Evolutionary conservation across 2,329 filamentous ascomycete genomes (phyloP), one percentile per base, ranked within the genome.

Genomic region (Sporothrix sp.): DNA sequence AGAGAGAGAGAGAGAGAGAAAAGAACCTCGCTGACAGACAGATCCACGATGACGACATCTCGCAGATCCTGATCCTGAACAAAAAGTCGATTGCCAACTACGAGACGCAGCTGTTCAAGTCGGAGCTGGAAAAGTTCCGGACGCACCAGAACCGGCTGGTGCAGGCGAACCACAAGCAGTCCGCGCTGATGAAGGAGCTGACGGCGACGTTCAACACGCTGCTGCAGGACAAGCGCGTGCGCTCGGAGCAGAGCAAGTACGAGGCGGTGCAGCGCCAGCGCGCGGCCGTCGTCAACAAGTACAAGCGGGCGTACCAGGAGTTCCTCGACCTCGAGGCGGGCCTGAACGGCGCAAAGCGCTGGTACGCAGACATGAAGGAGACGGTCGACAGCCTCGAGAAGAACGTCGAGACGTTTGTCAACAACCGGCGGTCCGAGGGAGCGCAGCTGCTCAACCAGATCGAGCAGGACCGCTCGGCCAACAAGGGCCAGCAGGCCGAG

Each of bases 21-120:
- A n/a, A n/a, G n/a, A n/a, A n/a, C n/a, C n/a, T n/a, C n/a, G n/a
- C n/a, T n/a, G n/a, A n/a, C n/a, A n/a, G n/a, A n/a, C 13, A 96
- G 91, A 84, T 91, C 48, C 91, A 95, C 68, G 88, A 85, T 58
- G 94, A 98, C 62, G 94, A 98, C 61, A 98, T 98, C 56, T 96
- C 90, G 5, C 93, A 95, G 62, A 90, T 97, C 11, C 74, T 98
- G 54, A 98, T 98, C 51, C 72, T 98, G 53, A 98, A 98, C 74
- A 97, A 97, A 65, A 98, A 97, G 68, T 85, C 88, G 2, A 91
- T 97, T 61, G 78, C 88, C 18, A 95, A 88, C 61, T 91, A 93
- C 61, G 93, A 98, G 65, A 83, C 76, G 11, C 88, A 95, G 61
- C 76, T 98, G 3, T 98, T 98, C 69, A 86, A 96, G 64, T 82